These are phyloP conservation scores for Dactylonectria macrodidyma DNA, from an alignment of 2,329 filamentous ascomycete species.

Conservation along the genomic window DNA sequence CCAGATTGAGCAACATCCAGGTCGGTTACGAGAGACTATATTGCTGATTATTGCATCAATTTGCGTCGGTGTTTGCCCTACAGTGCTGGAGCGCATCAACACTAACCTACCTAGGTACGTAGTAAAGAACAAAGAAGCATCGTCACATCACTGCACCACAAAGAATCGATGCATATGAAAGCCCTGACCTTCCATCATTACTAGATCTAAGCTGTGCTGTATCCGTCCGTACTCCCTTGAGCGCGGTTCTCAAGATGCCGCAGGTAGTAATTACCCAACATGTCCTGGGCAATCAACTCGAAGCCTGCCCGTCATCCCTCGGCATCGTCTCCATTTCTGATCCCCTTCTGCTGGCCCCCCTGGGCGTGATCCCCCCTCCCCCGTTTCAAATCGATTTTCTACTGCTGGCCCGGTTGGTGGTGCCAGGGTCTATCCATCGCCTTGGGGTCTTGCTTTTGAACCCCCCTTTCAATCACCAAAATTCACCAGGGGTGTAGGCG, in stretches of 20 bases:
- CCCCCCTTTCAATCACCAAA: slow-evolving; percentile 10
- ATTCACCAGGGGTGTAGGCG: background rate
- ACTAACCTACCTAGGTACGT: too few relatives aligned
- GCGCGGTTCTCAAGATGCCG: background rate
- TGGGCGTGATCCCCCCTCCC: slow-evolving; percentile 4
- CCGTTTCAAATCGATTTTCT: slow-evolving; percentile 25
- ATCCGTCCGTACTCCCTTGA: background rate
- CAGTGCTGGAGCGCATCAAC: background rate
- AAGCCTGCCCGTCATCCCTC: slow-evolving; percentile 12
- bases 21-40: background rate
- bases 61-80: background rate
- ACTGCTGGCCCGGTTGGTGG: slow-evolving; percentile 19
- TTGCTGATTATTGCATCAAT: background rate
- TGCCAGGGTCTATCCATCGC: slow-evolving; percentile 1
- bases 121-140: slow-evolving; percentile 2
- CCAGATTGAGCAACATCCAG: background rate
- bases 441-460: slow-evolving; percentile 14
- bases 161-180: background rate
- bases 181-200: background rate
- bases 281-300: slow-evolving; percentile 17
- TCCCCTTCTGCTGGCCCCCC: slow-evolving; percentile 9
- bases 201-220: background rate
- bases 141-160: background rate
- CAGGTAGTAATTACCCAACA: background rate
- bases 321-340: slow-evolving; percentile 14